Evolutionary conservation across 2,329 filamentous ascomycete genomes (phyloP), one percentile per base, ranked within the genome.

Genomic region (Beauveria scarabaeidicola): DNA sequence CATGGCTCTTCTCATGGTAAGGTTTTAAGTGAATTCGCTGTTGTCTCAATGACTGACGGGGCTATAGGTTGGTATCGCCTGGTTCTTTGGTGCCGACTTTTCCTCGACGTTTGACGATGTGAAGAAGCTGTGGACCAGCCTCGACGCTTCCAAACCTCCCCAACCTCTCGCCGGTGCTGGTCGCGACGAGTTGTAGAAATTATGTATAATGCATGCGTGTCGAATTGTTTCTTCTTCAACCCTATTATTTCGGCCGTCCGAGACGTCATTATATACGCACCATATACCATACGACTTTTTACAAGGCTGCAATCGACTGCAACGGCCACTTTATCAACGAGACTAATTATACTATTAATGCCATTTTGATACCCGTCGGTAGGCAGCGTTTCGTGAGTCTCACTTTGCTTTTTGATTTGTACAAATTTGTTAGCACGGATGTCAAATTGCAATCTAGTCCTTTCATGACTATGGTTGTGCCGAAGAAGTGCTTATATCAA

Each of bases 401-500:
- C 21, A 19, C 10, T 32, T 27, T 19, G 3, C 9, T 44, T 47
- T 40, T n/a, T 54, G 27, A 38, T 13, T 19, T 51, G 25, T 47
- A 15, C 25, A 13, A 27, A 38, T 43, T 11, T 52, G 54, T 60
- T 65, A 93, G 92, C 92, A 96, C 90, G 88, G 90, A 96, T 96
- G 91, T 97, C 91, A 96, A 96, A 96, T 96, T 97, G 86, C 92
- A 94, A 93, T 88, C 80, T 84, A 84, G 87, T 86, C 86, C 74
- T 74, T 73, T 74, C 76, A 86, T 96, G 90, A 88, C 90, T 91
- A 85, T 81, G 83, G 85, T 92, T 94, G 92, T 91, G 92, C 91
- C 91, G 90, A 92, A 96, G 91, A 96, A 91, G 91, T 96, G 91
- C 91, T 94, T 84, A 95, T 81, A 94, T 82, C 70, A 74, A 86